phyloP scores from a whole-genome alignment of 1,284 basidiomycete genomes.

The Malassezia nana region DNA sequence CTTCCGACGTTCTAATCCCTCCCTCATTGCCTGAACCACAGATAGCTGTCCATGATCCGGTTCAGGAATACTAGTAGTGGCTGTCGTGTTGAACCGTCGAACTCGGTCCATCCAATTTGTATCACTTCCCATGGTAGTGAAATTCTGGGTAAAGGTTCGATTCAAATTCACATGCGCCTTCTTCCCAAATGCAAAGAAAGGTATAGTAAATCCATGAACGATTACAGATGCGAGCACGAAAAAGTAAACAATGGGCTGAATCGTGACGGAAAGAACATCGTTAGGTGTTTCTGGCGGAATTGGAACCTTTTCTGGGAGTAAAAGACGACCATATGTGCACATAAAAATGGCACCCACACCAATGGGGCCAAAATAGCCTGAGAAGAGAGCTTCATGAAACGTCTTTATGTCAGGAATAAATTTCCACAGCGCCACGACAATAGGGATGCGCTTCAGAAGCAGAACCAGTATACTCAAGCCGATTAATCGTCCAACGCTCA shows the following conservation, averaged over 20 bases:
- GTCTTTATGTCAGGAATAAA: constrained; percentile 48
- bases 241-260: constrained; percentile 47
- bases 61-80: neutral
- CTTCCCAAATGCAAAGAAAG: constrained; percentile 45
- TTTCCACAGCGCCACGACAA: constrained; percentile 43
- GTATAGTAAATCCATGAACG: constrained; percentile 47
- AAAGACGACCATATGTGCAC: constrained; percentile 34
- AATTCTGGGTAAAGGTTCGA: constrained; percentile 31
- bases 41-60: neutral
- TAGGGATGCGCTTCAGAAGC: constrained; percentile 42
- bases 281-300: constrained; percentile 38
- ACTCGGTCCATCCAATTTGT: constrained; percentile 34
- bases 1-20: neutral
- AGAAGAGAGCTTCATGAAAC: constrained; percentile 46
- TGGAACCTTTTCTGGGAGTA: constrained; percentile 35
- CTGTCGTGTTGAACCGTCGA: constrained; percentile 14
- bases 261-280: constrained; percentile 40
- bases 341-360: constrained; percentile 47
- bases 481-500: constrained; percentile 41
- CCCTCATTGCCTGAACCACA: constrained; percentile 2
- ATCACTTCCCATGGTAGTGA: neutral
- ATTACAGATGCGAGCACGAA: constrained; percentile 45
- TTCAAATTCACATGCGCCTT: constrained; percentile 33
- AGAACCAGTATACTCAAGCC: constrained; percentile 39
- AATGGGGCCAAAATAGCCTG: constrained; percentile 47